Percentiles rank a stretch among this genome's conserved stretches.
These are phyloP conservation scores for Candida ponderosae DNA, from an alignment of 805 yeast genomes.

Conservation along the genomic window DNA sequence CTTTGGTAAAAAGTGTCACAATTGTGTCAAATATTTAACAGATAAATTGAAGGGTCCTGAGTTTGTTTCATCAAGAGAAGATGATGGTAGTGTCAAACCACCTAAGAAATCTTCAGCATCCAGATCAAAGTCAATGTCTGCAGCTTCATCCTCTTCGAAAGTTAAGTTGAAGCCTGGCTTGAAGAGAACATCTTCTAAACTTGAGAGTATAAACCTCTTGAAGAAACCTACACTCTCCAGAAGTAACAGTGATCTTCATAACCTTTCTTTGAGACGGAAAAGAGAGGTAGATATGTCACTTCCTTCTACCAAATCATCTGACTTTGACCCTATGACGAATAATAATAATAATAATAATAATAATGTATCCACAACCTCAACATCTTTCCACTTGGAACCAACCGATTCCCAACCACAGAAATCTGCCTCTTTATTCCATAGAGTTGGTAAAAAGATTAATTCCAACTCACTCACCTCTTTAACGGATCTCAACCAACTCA, in stretches of 20 bases:
- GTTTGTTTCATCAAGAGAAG: constrained; percentile 7
- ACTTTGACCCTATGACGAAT: background rate
- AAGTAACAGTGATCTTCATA: constrained; percentile 16
- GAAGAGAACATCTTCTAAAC: constrained; percentile 1
- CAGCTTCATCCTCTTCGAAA: background rate
- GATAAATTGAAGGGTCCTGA: constrained; percentile 39
- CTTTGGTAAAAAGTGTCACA: constrained; percentile 40
- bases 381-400: too few relatives aligned
- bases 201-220: background rate
- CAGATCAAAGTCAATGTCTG: background rate
- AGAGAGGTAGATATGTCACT: constrained; percentile 19
- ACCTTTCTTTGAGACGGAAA: constrained; percentile 8
- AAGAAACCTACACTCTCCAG: constrained; percentile 11
- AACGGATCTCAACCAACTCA: constrained; percentile 1
- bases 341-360: too few relatives aligned
- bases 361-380: background rate
- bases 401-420: constrained; percentile 3
- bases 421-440: constrained; percentile 15
- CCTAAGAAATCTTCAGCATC: constrained; percentile 3
- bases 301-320: constrained; percentile 7
- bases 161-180: background rate
- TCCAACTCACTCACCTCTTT: background rate
- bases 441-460: constrained; percentile 17
- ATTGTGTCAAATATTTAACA: constrained; percentile 35
- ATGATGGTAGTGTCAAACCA: constrained; percentile 16